Evolutionary conservation across 176 grass and related monocot genomes (phyloP), one percentile per base, ranked within the genome.

Genomic region (Olyra latifolia): DNA sequence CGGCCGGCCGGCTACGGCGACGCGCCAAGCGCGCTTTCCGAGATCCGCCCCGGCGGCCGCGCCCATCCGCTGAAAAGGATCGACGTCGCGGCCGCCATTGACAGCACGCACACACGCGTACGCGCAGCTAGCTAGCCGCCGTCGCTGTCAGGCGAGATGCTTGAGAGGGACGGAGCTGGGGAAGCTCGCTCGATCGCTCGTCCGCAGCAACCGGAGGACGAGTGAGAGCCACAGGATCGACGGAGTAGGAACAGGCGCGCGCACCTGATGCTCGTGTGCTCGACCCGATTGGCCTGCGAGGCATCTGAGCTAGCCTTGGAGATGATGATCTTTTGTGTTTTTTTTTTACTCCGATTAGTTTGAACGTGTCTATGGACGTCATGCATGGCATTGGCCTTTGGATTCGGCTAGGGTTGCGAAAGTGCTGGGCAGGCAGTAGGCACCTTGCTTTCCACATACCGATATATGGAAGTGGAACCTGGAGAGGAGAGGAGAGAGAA

Each of bases 381-480:
- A 19, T 5, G 47, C 14, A 49, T 49, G 61, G n/a, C n/a, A n/a
- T n/a, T n/a, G 62, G 10, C 65, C 65, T 15, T 46, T 12, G 22
- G 40, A 41, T 81, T 71, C 66, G 68, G 53, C 53, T 30, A 46
- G 22, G 71, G 24, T 40, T 61, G 73, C 72, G 29, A 62, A 48
- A 49, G 53, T 50, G 20, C 25, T 50, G 41, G n/a, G n/a, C n/a
- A n/a, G n/a, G n/a, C n/a, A n/a, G n/a, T n/a, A n/a, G 74, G 74
- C 53, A 52, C 64, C 82, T 62, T 84, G 53, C 53, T 84, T 84
- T 69, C 53, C 53, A 71, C 82, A 77, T 61, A 53, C 29, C 10
- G 20, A 49, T 40, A 16, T 77, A 61, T 77, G n/a, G 27, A 84
- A 47, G 49, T 49, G 63, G 62, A 67, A 75, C 66, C 12, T 25